A percentile compares a stretch with the other conserved stretches of the same genome.
These are phyloP conservation scores for Wickerhamia fluorescens DNA, from an alignment of 805 yeast genomes.

Conservation along the genomic window DNA sequence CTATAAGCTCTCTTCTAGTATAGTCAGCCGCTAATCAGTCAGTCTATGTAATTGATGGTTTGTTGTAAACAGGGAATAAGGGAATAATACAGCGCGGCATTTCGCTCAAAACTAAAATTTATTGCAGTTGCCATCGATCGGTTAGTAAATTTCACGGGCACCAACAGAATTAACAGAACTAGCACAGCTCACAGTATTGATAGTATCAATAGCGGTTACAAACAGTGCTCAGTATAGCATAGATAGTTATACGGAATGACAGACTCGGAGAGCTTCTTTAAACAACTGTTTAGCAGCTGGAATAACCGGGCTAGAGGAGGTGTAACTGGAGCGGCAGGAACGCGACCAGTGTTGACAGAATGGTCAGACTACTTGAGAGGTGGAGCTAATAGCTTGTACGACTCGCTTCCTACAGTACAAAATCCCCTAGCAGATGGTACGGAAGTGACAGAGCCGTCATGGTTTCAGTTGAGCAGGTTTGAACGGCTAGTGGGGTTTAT, in stretches of 20 bases:
- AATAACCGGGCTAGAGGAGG: constrained; percentile 9
- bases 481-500: constrained; percentile 76
- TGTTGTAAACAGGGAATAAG: no score
- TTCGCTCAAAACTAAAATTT: no score
- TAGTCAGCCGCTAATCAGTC: no score
- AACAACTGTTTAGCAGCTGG: constrained; percentile 31
- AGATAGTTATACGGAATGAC: constrained; percentile 17
- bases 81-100: no score
- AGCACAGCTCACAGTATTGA: no score
- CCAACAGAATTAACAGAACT: no score
- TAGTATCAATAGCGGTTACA: no score
- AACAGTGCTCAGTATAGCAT: no score
- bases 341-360: constrained; percentile 28
- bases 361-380: constrained; percentile 38
- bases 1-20: no score
- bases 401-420: constrained; percentile 58
- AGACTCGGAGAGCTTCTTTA: constrained; percentile 27
- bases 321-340: constrained; percentile 2
- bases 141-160: no score
- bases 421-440: constrained; percentile 22
- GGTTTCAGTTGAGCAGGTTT: constrained; percentile 70
- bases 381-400: constrained; percentile 52
- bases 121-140: no score
- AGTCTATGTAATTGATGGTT: no score
- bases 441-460: constrained; percentile 55